Conservation (phyloP, 352 stramenopile species). For the Globisporangium nagaii region DNA sequence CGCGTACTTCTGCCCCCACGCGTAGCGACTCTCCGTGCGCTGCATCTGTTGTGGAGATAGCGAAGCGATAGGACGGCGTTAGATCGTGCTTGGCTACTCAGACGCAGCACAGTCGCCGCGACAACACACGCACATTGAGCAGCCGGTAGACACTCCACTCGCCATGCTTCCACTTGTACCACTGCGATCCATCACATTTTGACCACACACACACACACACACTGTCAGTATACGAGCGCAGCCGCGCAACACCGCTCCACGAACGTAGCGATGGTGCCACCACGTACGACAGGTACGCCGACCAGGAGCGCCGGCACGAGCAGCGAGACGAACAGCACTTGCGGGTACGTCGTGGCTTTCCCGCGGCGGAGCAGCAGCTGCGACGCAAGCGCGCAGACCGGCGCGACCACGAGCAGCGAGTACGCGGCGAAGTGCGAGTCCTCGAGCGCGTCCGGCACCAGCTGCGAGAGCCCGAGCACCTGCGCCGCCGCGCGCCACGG, state of each 20-base stretch:
- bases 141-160: slow-evolving; percentile 20
- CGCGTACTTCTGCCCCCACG: slow-evolving; percentile 61
- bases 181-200: slow-evolving; percentile 6
- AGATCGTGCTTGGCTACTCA: too few relatives aligned
- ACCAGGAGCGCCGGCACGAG: slow-evolving; percentile 35
- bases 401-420: slow-evolving; percentile 39
- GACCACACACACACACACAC: background rate
- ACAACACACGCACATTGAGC: slow-evolving; percentile 12
- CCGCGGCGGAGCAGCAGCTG: slow-evolving; percentile 27
- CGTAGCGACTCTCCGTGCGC: slow-evolving; percentile 37
- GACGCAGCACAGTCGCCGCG: slow-evolving; percentile 1
- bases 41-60: slow-evolving; percentile 28
- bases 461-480: slow-evolving; percentile 26
- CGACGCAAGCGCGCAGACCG: slow-evolving; percentile 26
- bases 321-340: slow-evolving; percentile 40
- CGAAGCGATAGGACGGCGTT: background rate
- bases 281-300: slow-evolving; percentile 28
- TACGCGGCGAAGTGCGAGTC: slow-evolving; percentile 40
- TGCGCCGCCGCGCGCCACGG: background rate
- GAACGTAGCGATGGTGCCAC: background rate
- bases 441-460: slow-evolving; percentile 41
- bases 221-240: background rate
- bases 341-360: slow-evolving; percentile 33
- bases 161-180: slow-evolving; percentile 15
- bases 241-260: background rate